These are phyloP conservation scores for Sphaceloma murrayae DNA, from an alignment of 2,329 filamentous ascomycete species.

Conservation along the genomic window DNA sequence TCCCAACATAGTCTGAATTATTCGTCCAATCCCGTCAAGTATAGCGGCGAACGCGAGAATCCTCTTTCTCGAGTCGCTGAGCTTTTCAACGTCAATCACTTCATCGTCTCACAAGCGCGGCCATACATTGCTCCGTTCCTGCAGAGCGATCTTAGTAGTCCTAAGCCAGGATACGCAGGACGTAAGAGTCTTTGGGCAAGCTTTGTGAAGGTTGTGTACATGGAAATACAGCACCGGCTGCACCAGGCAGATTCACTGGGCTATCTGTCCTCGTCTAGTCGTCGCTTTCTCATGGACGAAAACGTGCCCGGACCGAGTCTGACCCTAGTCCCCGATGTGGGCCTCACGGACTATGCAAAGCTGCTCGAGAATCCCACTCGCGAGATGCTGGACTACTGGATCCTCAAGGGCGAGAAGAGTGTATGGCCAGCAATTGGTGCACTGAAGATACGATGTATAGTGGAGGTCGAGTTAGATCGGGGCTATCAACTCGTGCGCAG, in stretches of 20 bases:
- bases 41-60: constrained; percentile 55
- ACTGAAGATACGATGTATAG: constrained; percentile 67
- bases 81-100: constrained; percentile 89
- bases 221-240: constrained; percentile 72
- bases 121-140: constrained; percentile 84
- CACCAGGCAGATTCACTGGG: constrained; percentile 71
- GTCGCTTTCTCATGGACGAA: constrained; percentile 72
- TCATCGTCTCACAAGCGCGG: constrained; percentile 83
- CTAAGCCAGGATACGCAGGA: constrained; percentile 50
- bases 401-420: constrained; percentile 69
- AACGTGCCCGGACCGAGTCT: constrained; percentile 49
- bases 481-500: constrained; percentile 72
- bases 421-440: constrained; percentile 86
- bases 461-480: constrained; percentile 80
- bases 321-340: constrained; percentile 73
- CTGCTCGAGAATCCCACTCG: constrained; percentile 75
- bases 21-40: constrained; percentile 56
- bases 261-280: constrained; percentile 58
- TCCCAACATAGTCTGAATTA: constrained; percentile 52
- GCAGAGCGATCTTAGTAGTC: constrained; percentile 68
- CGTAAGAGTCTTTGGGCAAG: constrained; percentile 45
- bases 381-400: constrained; percentile 74
- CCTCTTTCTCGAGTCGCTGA: constrained; percentile 65
- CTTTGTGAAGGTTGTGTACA: constrained; percentile 45
- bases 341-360: constrained; percentile 60